These are phyloP conservation scores for Cadophora luteo-olivacea DNA, from an alignment of 2,329 filamentous ascomycete genomes.

Conservation along the genomic window DNA sequence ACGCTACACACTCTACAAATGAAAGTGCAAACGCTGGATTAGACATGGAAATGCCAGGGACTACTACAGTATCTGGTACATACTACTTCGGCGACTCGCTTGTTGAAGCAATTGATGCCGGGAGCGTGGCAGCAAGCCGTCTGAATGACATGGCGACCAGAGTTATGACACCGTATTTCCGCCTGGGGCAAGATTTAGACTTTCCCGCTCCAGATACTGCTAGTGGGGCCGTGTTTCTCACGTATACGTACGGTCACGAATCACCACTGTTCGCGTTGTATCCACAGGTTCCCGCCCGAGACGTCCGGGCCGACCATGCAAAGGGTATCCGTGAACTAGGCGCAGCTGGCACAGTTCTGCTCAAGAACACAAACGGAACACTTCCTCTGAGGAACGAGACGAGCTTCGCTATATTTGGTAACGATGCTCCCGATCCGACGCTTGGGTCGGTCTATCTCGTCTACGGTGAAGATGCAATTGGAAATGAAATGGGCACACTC, in stretches of 20 bases:
- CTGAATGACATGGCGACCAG: slow-evolving; percentile 69
- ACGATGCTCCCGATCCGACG: slow-evolving; percentile 53
- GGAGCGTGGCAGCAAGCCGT: slow-evolving; percentile 60
- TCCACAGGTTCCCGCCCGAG: slow-evolving; percentile 52
- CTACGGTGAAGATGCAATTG: too few relatives aligned
- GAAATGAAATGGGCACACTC: too few relatives aligned
- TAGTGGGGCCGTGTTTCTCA: slow-evolving; percentile 26
- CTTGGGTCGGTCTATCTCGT: too few relatives aligned
- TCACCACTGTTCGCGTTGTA: slow-evolving; percentile 16
- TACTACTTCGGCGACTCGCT: slow-evolving; percentile 46
- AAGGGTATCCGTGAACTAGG: slow-evolving; percentile 66
- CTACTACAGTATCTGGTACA: slow-evolving; percentile 65
- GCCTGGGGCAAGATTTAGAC: slow-evolving; percentile 53
- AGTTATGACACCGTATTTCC: slow-evolving; percentile 67
- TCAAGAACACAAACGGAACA: slow-evolving; percentile 63
- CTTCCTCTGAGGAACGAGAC: slow-evolving; percentile 57
- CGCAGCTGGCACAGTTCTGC: slow-evolving; percentile 66
- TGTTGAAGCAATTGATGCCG: slow-evolving; percentile 63
- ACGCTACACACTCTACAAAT: slow-evolving; percentile 81
- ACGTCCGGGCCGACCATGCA: slow-evolving; percentile 76
- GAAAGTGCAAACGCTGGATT: slow-evolving; percentile 79
- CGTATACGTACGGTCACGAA: background rate
- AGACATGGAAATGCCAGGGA: slow-evolving; percentile 60
- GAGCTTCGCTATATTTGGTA: slow-evolving; percentile 63
- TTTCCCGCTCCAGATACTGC: slow-evolving; percentile 48